These are phyloP conservation scores for Monosporascus sp. DNA, from an alignment of 2,329 filamentous ascomycete genomes.

Conservation along the genomic window DNA sequence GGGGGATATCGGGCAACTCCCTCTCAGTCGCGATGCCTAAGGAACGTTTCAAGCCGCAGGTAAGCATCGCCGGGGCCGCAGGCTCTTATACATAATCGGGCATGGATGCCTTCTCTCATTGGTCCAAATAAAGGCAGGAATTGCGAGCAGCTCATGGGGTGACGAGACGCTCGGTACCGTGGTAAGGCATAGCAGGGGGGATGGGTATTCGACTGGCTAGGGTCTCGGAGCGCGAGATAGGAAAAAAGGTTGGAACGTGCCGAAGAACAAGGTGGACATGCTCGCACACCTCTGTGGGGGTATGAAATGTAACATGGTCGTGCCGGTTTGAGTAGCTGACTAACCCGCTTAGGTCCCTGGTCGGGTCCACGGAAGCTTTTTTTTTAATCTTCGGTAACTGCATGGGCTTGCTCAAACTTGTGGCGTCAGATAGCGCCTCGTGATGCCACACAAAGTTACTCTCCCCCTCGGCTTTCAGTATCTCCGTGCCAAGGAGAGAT, in stretches of 20 bases:
- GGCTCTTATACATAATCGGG: neutral
- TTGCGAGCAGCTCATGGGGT: neutral
- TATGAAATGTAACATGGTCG: conserved; percentile 22
- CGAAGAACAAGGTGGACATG: conserved; percentile 19
- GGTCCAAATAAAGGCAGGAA: neutral
- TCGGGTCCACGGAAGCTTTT: neutral
- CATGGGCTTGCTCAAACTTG: conserved; percentile 8
- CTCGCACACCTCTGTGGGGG: conserved; percentile 11
- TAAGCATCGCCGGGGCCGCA: neutral
- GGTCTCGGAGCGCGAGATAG: conserved; percentile 15
- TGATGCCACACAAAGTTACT: neutral
- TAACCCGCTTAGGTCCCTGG: neutral
- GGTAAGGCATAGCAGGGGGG: neutral
- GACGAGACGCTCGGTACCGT: neutral
- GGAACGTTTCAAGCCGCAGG: neutral
- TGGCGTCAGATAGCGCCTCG: conserved; percentile 12
- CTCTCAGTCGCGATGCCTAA: neutral
- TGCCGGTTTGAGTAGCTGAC: conserved; percentile 15
- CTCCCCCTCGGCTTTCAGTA: neutral
- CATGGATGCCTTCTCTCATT: neutral
- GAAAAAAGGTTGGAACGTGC: conserved; percentile 26
- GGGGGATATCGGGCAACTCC: neutral
- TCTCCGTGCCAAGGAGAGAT: neutral
- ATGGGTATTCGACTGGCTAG: conserved; percentile 9
- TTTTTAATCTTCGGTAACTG: conserved; percentile 3